A percentile compares a stretch with the other conserved stretches of the same genome.
Evolutionary conservation across 2,329 filamentous ascomycete genomes (phyloP).

Genomic region (Phaeosphaeria sp.): DNA sequence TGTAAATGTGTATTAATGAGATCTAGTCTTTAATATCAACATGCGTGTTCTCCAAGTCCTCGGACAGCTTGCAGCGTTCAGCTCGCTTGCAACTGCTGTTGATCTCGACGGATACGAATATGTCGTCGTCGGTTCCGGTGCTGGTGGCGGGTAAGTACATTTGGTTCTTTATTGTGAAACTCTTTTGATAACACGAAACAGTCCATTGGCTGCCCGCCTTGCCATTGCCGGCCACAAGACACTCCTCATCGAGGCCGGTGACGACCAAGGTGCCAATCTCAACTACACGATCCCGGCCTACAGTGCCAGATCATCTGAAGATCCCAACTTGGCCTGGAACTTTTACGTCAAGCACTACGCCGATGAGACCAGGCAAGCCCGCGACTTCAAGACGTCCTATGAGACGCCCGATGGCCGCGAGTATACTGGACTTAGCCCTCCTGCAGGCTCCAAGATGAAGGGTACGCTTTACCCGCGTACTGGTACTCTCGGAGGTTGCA

Average conservation of each 20-base stretch:
- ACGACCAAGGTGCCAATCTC: constrained; percentile 60
- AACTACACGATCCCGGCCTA: constrained; percentile 64
- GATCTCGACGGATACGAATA: constrained; percentile 62
- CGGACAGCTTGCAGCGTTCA: constrained; percentile 24
- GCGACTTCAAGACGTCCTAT: constrained; percentile 68
- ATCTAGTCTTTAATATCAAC: constrained; percentile 10
- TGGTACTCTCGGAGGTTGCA: constrained; percentile 65
- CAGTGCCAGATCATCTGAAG: constrained; percentile 62
- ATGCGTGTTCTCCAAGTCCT: constrained; percentile 34
- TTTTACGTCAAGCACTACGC: constrained; percentile 70
- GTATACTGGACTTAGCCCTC: constrained; percentile 60
- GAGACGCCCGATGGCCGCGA: constrained; percentile 47
- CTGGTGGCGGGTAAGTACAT: constrained; percentile 33
- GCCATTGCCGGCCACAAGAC: constrained; percentile 66
- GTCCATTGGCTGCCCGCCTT: constrained; percentile 58
- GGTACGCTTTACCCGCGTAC: constrained; percentile 67
- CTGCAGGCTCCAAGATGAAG: constrained; percentile 58
- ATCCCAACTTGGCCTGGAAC: constrained; percentile 65
- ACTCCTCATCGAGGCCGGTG: constrained; percentile 67
- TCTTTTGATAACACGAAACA: background rate
- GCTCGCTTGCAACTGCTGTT: constrained; percentile 32
- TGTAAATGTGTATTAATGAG: background rate
- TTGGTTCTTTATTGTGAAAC: background rate
- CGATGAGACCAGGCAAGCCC: constrained; percentile 59
- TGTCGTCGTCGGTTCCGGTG: constrained; percentile 64